Evolutionary conservation across 148 eudicot genomes (phyloP), one percentile per base, ranked within the genome.

Genomic region (Polygonum maritimum): DNA sequence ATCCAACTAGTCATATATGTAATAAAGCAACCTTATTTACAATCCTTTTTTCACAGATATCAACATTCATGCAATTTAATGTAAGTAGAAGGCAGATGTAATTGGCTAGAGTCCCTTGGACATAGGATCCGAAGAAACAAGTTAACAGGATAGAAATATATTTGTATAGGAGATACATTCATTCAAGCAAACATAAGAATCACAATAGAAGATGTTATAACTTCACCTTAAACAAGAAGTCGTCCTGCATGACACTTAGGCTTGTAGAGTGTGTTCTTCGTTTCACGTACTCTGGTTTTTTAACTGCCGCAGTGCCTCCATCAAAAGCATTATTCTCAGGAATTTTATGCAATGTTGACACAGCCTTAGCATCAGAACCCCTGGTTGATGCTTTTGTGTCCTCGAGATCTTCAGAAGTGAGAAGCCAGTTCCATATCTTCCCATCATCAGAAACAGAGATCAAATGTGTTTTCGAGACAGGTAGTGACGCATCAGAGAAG

Each of bases 361-460:
- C 81, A 55, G 76, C 80, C 78, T 76, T 75, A 41, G 54, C 76
- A 72, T 86, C 91, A 72, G 54, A 72, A 72, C 52, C 33, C 39
- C n/a, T 33, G 11, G 49, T 72, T 12, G 54, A 48, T 78, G 84
- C 88, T 45, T 85, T 78, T 74, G 75, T 77, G 79, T 87, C 84
- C 60, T 82, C 86, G 73, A 88, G 77, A 60, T 87, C 90, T 86
- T 95, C 99, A 78, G 91, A 85, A 78, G 96, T 84, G 62, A 95
- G 79, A 77, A 95, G 96, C 99, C 99, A 95, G 75, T 95, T 92
- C 99, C 99, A 95, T 74, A 95, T 83, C 79, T 87, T 95, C 65
- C 99, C 99, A 83, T 95, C 99, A 81, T 95, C 97, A 78, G 99
- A 87, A 80, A 95, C 84, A 72, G 96, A 88, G 79, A 92, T 70